phyloP scores from a whole-genome alignment of 1,284 basidiomycete genomes.

The Apiotrichum laibachii region DNA sequence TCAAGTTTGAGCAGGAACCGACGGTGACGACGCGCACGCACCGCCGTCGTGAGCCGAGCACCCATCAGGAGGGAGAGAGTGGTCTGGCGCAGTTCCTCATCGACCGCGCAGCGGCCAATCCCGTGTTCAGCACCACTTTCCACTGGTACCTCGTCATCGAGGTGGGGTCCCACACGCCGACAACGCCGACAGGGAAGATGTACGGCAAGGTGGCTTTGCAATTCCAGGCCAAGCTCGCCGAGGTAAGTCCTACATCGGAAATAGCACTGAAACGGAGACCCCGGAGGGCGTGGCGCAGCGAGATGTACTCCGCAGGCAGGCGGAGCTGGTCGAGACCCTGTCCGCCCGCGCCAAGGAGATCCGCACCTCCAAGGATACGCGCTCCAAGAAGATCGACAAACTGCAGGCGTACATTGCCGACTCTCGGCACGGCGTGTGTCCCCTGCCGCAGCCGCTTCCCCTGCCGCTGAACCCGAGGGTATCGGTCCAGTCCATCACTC shows the following conservation, averaged over 20 bases:
- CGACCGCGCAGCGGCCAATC: conserved; percentile 74
- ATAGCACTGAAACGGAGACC: conserved; percentile 52
- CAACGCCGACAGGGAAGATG: conserved; percentile 82
- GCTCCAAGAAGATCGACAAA: conserved; percentile 97
- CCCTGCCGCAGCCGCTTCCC: conserved; percentile 69
- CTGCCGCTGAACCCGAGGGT: conserved; percentile 85
- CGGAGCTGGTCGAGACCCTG: conserved; percentile 76
- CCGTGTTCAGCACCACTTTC: conserved; percentile 81
- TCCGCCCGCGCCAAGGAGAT: conserved; percentile 81
- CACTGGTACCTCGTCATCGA: conserved; percentile 99
- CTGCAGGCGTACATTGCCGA: conserved; percentile 78
- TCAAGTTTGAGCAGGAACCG: conserved; percentile 74
- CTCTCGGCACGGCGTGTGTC: conserved; percentile 72
- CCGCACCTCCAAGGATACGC: conserved; percentile 82
- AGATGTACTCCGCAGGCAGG: conserved; percentile 78
- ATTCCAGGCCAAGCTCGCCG: conserved; percentile 79
- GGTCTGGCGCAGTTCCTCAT: conserved; percentile 89
- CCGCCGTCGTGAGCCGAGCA: conserved; percentile 50
- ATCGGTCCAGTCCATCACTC: conserved; percentile 75
- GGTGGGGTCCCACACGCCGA: conserved; percentile 65
- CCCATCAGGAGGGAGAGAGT: conserved; percentile 60
- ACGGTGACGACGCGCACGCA: conserved; percentile 52
- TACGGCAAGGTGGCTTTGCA: conserved; percentile 84
- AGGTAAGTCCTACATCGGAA: conserved; percentile 55
- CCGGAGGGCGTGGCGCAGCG: conserved; percentile 72